Conservation (phyloP, 345 rosid genomes). For the Microcos paniculata region DNA sequence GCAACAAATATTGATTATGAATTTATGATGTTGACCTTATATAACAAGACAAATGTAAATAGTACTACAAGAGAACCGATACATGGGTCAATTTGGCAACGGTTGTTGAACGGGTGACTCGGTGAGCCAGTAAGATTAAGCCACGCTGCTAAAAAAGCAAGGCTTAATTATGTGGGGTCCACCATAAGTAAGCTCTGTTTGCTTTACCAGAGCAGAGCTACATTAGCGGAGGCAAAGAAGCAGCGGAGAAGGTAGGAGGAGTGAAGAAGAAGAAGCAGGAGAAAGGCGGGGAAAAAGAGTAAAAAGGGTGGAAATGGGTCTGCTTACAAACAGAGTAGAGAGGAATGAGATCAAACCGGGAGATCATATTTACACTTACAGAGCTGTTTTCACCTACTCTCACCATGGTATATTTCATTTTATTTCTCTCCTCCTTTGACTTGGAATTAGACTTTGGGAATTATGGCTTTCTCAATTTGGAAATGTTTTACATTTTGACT, state of each 20-base stretch:
- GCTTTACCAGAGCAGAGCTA: slow-evolving; percentile 8
- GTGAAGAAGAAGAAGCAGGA: neutral
- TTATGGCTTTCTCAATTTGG: slow-evolving; percentile 3
- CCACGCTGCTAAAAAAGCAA: slow-evolving; percentile 6
- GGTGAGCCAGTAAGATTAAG: slow-evolving; percentile 15
- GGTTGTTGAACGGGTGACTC: slow-evolving; percentile 20
- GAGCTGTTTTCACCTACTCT: slow-evolving; percentile 92
- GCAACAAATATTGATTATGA: too few relatives aligned
- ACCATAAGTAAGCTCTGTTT: neutral
- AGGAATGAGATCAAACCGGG: slow-evolving; percentile 76
- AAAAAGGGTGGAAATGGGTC: slow-evolving; percentile 58
- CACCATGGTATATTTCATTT: slow-evolving; percentile 90
- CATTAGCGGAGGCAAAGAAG: neutral
- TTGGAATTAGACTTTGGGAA: neutral
- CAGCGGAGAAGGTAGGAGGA: neutral
- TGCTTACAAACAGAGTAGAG: slow-evolving; percentile 76
- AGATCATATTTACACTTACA: slow-evolving; percentile 95
- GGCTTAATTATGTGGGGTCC: neutral
- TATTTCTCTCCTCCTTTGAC: slow-evolving; percentile 2
- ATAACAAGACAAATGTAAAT: neutral
- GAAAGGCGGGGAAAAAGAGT: neutral
- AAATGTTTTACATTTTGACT: neutral
- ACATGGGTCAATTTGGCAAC: neutral
- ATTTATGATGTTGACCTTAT: neutral
- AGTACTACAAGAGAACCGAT: neutral